phyloP scores from a whole-genome alignment of 2,329 filamentous ascomycete genomes.

The Thielaviopsis euricoi region DNA sequence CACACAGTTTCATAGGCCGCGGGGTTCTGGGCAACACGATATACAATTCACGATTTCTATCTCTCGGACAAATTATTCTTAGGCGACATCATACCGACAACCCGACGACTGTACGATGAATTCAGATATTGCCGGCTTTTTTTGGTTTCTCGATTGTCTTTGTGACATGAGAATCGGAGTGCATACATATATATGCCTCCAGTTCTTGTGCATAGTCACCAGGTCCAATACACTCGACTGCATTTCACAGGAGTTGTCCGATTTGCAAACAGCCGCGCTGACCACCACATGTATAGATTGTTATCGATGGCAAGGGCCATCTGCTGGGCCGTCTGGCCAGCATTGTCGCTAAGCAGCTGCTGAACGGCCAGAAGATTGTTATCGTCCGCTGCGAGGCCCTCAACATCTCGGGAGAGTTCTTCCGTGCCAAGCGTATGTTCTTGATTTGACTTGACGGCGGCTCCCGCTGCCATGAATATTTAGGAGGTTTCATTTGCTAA shows the following conservation, averaged over 20 bases:
- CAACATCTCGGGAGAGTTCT: constrained; percentile 99
- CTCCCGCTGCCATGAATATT: neutral
- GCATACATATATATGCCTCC: neutral
- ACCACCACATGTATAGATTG: constrained; percentile 45
- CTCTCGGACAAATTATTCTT: no score
- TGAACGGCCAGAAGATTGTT: constrained; percentile 98
- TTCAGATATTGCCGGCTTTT: neutral
- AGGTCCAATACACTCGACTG: neutral
- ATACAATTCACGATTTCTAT: no score
- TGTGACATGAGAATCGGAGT: neutral
- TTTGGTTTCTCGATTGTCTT: neutral
- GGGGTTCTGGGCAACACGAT: no score
- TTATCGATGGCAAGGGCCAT: constrained; percentile 99
- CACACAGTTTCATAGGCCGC: neutral
- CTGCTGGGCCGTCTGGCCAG: constrained; percentile 96
- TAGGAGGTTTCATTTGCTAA: constrained; percentile 1
- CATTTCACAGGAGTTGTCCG: neutral
- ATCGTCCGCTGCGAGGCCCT: constrained; percentile 96
- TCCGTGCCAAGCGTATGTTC: constrained; percentile 98
- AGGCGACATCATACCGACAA: neutral
- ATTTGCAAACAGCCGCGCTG: constrained; percentile 5
- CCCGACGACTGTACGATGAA: neutral
- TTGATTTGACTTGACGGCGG: neutral
- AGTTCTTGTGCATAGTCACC: neutral
- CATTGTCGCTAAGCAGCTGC: constrained; percentile 97